Evolutionary conservation across 2,329 filamentous ascomycete species (phyloP).

Genomic region (Diplodia sapinea): DNA sequence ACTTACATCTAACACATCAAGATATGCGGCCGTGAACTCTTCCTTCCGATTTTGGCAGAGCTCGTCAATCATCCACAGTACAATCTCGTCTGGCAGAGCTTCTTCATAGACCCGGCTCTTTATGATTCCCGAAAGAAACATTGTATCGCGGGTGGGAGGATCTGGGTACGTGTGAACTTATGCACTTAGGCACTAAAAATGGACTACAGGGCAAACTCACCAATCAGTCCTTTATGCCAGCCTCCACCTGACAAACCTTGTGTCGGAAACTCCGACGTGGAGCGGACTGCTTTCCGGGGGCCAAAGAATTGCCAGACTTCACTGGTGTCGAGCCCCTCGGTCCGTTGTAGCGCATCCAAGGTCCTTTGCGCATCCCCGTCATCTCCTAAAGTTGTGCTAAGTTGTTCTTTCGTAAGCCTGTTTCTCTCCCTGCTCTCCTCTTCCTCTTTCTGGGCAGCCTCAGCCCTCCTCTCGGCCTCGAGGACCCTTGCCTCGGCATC

Average conservation of each 20-base stretch:
- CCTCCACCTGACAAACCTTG: constrained; percentile 37
- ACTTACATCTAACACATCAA: constrained; percentile 41
- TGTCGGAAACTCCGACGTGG: constrained; percentile 33
- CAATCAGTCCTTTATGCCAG: constrained; percentile 21
- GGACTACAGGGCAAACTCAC: not conserved
- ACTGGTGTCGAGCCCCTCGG: constrained; percentile 62
- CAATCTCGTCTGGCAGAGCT: constrained; percentile 47
- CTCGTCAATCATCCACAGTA: constrained; percentile 52
- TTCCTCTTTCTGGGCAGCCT: constrained; percentile 58
- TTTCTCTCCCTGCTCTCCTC: constrained; percentile 46
- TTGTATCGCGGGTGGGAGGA: constrained; percentile 42
- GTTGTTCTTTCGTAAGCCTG: constrained; percentile 6
- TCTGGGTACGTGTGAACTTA: constrained; percentile 6
- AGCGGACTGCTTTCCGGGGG: not conserved
- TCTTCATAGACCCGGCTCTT: constrained; percentile 46
- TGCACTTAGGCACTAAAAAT: not conserved
- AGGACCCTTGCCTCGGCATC: constrained; percentile 46
- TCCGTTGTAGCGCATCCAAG: constrained; percentile 55
- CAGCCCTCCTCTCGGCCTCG: constrained; percentile 5
- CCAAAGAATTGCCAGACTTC: constrained; percentile 64
- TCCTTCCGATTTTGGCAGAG: constrained; percentile 40
- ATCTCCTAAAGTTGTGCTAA: constrained; percentile 2
- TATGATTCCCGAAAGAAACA: constrained; percentile 52
- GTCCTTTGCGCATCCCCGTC: not conserved
- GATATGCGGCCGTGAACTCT: constrained; percentile 46